phyloP scores from a whole-genome alignment of 2,329 filamentous ascomycete genomes.

The Penicillium oxalicum region DNA sequence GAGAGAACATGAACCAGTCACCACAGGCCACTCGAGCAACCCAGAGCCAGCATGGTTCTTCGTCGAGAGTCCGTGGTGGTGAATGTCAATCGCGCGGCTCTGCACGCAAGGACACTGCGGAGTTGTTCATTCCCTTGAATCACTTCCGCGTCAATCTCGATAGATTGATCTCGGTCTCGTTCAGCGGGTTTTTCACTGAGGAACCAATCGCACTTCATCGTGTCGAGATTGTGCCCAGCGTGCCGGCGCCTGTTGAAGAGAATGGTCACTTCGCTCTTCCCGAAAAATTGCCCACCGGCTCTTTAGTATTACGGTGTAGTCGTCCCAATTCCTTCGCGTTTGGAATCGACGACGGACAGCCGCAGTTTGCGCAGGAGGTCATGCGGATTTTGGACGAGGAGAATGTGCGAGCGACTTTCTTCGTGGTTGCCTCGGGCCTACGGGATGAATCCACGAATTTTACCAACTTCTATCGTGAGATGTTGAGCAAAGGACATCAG shows the following conservation, averaged over 20 bases:
- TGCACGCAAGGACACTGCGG: conserved; percentile 32
- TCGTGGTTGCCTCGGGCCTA: conserved; percentile 61
- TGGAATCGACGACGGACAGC: conserved; percentile 64
- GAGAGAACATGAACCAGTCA: not conserved
- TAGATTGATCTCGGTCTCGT: conserved; percentile 53
- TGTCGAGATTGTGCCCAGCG: conserved; percentile 55
- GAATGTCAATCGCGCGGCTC: not conserved
- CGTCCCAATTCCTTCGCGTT: conserved; percentile 66
- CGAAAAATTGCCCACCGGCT: conserved; percentile 55
- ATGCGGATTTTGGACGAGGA: conserved; percentile 57
- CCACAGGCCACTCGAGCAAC: not conserved
- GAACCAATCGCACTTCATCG: conserved; percentile 48
- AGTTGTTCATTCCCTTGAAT: conserved; percentile 61
- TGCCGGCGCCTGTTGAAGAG: conserved; percentile 37
- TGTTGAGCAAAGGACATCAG: conserved; percentile 59
- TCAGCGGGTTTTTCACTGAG: conserved; percentile 58
- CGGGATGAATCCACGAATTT: conserved; percentile 56
- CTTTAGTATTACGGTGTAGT: conserved; percentile 58
- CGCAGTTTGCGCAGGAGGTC: conserved; percentile 53
- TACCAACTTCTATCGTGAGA: conserved; percentile 58
- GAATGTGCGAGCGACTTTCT: conserved; percentile 62
- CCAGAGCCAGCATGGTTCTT: not conserved
- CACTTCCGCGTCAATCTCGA: conserved; percentile 60
- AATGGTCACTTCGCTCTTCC: conserved; percentile 46
- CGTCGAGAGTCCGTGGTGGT: not conserved